Percentiles rank a stretch among this genome's conserved stretches.
phyloP scores from a whole-genome alignment of 2,329 filamentous ascomycete genomes.

The Tolypocladium ophioglossoides region DNA sequence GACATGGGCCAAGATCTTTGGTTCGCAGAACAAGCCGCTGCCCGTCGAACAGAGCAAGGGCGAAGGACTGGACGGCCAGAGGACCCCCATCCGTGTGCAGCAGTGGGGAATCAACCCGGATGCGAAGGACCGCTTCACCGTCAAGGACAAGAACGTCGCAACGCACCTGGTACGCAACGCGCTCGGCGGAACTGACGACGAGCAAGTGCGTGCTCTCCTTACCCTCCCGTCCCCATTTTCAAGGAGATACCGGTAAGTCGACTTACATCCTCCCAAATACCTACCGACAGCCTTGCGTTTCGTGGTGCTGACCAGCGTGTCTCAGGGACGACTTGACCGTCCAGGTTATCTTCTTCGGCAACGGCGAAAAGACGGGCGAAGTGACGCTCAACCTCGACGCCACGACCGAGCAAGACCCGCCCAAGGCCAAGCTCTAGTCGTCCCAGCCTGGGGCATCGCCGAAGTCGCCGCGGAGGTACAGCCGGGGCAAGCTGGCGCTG shows the following conservation, averaged over 20 bases:
- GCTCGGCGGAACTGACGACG: constrained; percentile 82
- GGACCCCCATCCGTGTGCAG: constrained; percentile 74
- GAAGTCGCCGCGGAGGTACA: neutral
- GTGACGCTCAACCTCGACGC: constrained; percentile 82
- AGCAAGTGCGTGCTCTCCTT: constrained; percentile 86
- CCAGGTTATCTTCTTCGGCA: constrained; percentile 96
- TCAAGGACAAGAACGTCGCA: constrained; percentile 91
- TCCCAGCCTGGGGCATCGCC: neutral
- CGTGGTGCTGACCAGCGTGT: neutral
- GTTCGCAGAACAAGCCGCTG: constrained; percentile 40
- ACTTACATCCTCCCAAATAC: neutral
- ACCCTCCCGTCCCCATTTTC: constrained; percentile 89
- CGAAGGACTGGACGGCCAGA: constrained; percentile 55
- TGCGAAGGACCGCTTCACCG: constrained; percentile 73
- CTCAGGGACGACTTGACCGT: constrained; percentile 86
- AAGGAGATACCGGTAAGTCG: constrained; percentile 66
- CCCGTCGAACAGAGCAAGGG: constrained; percentile 61
- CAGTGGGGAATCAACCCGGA: constrained; percentile 80
- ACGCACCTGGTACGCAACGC: constrained; percentile 95
- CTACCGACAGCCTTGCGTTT: neutral
- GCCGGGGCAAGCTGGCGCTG: neutral
- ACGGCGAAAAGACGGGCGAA: constrained; percentile 64
- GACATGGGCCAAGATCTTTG: constrained; percentile 58
- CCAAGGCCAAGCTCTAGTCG: constrained; percentile 28
- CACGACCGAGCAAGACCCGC: constrained; percentile 41